Evolutionary conservation across 495 filamentous ascomycete genomes (phyloP), one percentile per base, ranked within the genome.

Genomic region (Penicillium bialowiezense): DNA sequence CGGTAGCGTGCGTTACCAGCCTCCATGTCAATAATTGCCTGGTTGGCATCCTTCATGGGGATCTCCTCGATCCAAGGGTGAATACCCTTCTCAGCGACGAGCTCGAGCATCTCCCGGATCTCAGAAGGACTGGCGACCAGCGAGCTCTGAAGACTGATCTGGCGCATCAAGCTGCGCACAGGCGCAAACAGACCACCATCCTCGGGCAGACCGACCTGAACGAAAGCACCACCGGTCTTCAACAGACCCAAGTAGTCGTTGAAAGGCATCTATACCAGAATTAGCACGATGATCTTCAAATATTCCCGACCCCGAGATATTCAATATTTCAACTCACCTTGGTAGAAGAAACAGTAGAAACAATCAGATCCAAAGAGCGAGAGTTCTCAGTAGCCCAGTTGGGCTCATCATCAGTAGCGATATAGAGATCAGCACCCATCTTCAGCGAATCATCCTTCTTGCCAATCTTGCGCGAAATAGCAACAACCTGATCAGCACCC

Each of bases 371-470:
- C 52, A 97, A 65, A 17, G 78, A 78, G n/a, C 77, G 68, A 1
- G 74, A 62, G 52, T 92, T 70, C 59, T 81, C 84, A 18, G 70
- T 76, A 2, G 74, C 73, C 91, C 91, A 96, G 35, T 82, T 75
- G 3, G 76, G 62, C 44, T 95, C 85, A 19, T 96, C 91, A 37
- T 79, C 80, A 2, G 90, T 96, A 14, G 90, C 88, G 62, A 97
- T 90, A 66, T 85, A 95, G 9, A 79, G 68, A 59, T 87, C 82
- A 0, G 75, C 75, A 3, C 75, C 74, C 59, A 78, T 69, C 67
- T 84, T 81, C 49, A 82, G 21, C 8, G 82, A 86, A 66, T 96
- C 90, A 3, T 75, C 82, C 42, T 75, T 77, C 76, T 96, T 95
- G 35, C 54, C 62, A 1, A 62, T 58, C 41, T 77, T 81, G 18